phyloP scores from a whole-genome alignment of 2,329 filamentous ascomycete species.

The Pseudogymnoascus sp. region DNA sequence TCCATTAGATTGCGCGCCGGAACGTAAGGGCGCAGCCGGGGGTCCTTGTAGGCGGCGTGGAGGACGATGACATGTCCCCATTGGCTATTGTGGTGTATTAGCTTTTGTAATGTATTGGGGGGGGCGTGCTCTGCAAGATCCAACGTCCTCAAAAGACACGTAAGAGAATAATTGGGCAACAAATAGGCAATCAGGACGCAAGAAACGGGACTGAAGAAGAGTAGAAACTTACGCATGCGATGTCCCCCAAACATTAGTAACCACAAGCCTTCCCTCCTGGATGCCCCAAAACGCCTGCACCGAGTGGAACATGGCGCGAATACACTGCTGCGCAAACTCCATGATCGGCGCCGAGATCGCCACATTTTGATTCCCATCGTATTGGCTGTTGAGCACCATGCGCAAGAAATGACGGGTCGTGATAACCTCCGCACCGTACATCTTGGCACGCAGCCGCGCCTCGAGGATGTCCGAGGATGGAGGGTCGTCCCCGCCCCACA shows the following conservation, averaged over 20 bases:
- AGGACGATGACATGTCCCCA: slow-evolving; percentile 95
- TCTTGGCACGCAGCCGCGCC: slow-evolving; percentile 83
- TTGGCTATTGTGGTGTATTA: slow-evolving; percentile 47
- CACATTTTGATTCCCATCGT: slow-evolving; percentile 31
- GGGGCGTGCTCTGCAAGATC: neutral
- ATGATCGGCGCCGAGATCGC: slow-evolving; percentile 33
- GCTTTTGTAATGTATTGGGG: slow-evolving; percentile 19
- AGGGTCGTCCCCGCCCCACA: slow-evolving; percentile 57
- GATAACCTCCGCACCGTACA: slow-evolving; percentile 86
- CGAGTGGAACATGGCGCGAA: slow-evolving; percentile 65
- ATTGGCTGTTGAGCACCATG: slow-evolving; percentile 43
- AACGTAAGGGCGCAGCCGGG: slow-evolving; percentile 51
- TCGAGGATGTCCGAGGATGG: slow-evolving; percentile 70
- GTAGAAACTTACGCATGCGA: slow-evolving; percentile 74
- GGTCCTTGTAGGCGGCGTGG: slow-evolving; percentile 67
- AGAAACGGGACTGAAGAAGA: neutral
- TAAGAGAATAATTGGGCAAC: slow-evolving; percentile 7
- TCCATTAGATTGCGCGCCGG: slow-evolving; percentile 44
- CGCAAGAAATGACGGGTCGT: slow-evolving; percentile 71
- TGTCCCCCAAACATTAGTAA: slow-evolving; percentile 95
- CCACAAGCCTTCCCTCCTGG: slow-evolving; percentile 60
- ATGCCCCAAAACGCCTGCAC: slow-evolving; percentile 70
- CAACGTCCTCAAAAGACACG: neutral
- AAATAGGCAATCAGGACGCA: neutral
- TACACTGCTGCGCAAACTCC: slow-evolving; percentile 43